phyloP scores from a whole-genome alignment of 2,329 filamentous ascomycete species.

The Clonostachys rhizophaga region DNA sequence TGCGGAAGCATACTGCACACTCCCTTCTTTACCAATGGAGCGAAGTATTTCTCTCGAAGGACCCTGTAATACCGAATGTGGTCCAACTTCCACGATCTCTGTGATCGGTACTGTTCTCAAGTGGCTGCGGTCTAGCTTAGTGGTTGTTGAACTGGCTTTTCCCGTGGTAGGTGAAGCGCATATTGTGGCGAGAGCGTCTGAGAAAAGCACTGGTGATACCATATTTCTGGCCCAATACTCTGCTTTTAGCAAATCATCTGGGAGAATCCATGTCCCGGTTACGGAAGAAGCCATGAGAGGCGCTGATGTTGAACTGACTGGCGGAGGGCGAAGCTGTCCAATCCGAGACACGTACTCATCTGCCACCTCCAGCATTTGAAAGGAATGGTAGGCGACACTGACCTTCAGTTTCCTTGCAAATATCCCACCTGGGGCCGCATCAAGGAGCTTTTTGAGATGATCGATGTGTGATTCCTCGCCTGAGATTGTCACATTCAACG shows the following conservation, averaged over 20 bases:
- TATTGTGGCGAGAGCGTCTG: constrained; percentile 5
- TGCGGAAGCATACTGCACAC: too few relatives aligned
- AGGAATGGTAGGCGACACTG: constrained; percentile 36
- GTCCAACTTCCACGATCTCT: constrained; percentile 6
- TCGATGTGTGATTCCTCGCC: constrained; percentile 13
- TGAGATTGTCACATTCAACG: constrained; percentile 24
- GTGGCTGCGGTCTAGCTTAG: too few relatives aligned
- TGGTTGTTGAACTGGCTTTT: too few relatives aligned
- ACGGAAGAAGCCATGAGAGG: constrained; percentile 1
- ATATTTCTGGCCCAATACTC: constrained; percentile 8
- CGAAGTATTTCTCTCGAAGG: constrained; percentile 19
- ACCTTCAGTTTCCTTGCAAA: constrained; percentile 17
- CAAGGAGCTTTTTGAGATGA: neutral
- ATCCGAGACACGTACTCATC: constrained; percentile 10
- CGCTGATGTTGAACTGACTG: constrained; percentile 17
- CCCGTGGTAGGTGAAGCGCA: too few relatives aligned
- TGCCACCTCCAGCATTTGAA: constrained; percentile 22
- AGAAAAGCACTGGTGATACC: constrained; percentile 7
- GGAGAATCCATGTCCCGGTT: neutral
- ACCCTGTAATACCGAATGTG: constrained; percentile 22
- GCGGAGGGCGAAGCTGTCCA: constrained; percentile 15
- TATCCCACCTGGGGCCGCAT: constrained; percentile 11
- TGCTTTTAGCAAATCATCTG: neutral
- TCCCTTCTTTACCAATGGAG: too few relatives aligned
- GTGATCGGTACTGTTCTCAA: neutral